Conservation (phyloP, 2,329 filamentous ascomycete species). For the Fusarium tjaetaba region DNA sequence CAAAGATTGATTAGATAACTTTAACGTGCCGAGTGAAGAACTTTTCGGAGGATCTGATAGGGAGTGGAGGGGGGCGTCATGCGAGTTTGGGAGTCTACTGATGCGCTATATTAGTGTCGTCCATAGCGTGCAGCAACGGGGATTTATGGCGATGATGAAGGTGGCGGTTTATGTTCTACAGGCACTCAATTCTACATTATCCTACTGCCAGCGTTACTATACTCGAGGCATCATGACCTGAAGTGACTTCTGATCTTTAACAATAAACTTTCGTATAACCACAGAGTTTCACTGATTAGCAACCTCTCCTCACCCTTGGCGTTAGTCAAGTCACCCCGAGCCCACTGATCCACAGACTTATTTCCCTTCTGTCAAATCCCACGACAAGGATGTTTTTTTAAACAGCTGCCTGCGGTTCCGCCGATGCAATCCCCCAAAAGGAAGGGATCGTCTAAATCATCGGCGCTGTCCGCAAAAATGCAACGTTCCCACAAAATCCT, state of each 20-base stretch:
- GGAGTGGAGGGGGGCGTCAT: background rate
- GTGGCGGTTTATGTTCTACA: background rate
- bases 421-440: slow-evolving; percentile 7
- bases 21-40: background rate
- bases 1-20: slow-evolving; percentile 36
- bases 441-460: background rate
- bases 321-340: slow-evolving; percentile 22
- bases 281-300: background rate
- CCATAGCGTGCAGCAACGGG: background rate
- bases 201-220: rapidly evolving
- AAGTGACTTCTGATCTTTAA: background rate
- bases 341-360: slow-evolving; percentile 3
- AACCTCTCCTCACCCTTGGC: slow-evolving; percentile 9
- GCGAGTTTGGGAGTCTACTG: slow-evolving; percentile 3
- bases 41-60: slow-evolving; percentile 2
- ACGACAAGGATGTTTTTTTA: background rate
- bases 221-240: background rate
- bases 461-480: slow-evolving; percentile 4
- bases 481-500: background rate
- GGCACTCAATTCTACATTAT: too few relatives aligned
- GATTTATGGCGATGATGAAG: background rate
- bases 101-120: background rate
- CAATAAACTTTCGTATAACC: background rate
- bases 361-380: background rate
- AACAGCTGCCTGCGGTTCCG: slow-evolving; percentile 25